Evolutionary conservation across 75 land plant genomes (phyloP).

Genomic region (Pinus tabuliformis): DNA sequence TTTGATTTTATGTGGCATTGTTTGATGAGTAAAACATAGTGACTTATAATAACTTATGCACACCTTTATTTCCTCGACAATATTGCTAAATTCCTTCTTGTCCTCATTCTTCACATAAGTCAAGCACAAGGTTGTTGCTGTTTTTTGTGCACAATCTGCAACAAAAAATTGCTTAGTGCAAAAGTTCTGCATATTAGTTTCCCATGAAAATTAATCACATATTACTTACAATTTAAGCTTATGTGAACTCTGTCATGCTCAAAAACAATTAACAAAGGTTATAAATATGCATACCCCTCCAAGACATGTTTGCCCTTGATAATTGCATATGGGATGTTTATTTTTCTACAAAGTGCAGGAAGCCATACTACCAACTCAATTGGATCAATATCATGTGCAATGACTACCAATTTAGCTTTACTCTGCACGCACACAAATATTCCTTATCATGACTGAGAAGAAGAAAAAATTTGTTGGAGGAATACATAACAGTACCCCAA

Average conservation of each 20-base stretch:
- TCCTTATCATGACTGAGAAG: background rate
- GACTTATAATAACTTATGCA: background rate
- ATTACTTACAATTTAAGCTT: no score
- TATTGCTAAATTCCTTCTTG: slow-evolving; percentile 52
- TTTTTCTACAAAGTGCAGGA: slow-evolving; percentile 68
- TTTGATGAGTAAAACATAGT: background rate
- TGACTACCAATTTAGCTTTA: slow-evolving; percentile 70
- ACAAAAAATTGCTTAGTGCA: background rate
- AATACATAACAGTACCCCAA: background rate
- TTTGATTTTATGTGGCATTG: background rate
- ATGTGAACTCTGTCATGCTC: no score
- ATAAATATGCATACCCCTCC: slow-evolving; percentile 34
- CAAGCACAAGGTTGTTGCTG: slow-evolving; percentile 51
- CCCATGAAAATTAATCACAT: no score
- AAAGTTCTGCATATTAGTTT: background rate
- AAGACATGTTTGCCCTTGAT: slow-evolving; percentile 70
- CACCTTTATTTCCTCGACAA: slow-evolving; percentile 64
- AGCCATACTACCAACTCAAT: slow-evolving; percentile 77
- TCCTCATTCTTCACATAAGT: slow-evolving; percentile 61
- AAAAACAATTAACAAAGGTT: no score
- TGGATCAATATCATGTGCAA: slow-evolving; percentile 80
- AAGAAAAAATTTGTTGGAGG: background rate
- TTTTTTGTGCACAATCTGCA: slow-evolving; percentile 56
- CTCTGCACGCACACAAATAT: slow-evolving; percentile 27
- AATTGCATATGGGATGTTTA: slow-evolving; percentile 65